phyloP scores from a whole-genome alignment of 805 yeast genomes.

The Candida sithepensis region DNA sequence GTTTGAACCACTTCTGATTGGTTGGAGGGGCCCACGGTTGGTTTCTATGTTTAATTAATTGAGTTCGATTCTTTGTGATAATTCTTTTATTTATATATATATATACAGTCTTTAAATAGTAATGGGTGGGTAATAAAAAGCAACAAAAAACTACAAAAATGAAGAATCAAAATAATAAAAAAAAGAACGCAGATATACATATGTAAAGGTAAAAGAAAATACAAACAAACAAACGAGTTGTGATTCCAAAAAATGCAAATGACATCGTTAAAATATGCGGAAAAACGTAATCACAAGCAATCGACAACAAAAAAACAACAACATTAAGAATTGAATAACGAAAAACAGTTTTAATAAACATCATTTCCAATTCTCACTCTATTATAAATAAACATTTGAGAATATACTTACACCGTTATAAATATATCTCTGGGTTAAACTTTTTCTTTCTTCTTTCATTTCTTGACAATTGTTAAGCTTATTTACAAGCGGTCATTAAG shows the following conservation, averaged over 20 bases:
- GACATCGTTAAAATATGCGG: not conserved
- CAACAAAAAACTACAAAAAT: not conserved
- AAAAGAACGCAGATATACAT: not conserved
- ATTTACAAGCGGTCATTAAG: conserved; percentile 56
- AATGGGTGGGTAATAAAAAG: not conserved
- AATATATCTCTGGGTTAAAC: not conserved
- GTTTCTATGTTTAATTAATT: not conserved
- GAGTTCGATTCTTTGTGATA: not conserved
- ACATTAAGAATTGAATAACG: not conserved
- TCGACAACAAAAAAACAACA: not conserved
- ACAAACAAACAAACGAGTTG: not conserved
- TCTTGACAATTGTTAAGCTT: conserved; percentile 15
- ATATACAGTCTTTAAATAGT: conserved; percentile 3
- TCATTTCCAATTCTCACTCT: not conserved
- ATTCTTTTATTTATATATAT: conserved; percentile 1
- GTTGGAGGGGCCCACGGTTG: not conserved
- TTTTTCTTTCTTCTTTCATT: not conserved
- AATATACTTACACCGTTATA: not conserved
- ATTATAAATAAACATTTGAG: not conserved
- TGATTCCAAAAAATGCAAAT: not conserved
- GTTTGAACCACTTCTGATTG: not conserved
- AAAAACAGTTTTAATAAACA: not conserved
- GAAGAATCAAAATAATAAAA: not conserved
- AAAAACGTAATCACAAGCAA: not conserved
- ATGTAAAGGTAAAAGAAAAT: not conserved